Evolutionary conservation across 1,284 basidiomycete species (phyloP).

Genomic region (Mixia osmundae): DNA sequence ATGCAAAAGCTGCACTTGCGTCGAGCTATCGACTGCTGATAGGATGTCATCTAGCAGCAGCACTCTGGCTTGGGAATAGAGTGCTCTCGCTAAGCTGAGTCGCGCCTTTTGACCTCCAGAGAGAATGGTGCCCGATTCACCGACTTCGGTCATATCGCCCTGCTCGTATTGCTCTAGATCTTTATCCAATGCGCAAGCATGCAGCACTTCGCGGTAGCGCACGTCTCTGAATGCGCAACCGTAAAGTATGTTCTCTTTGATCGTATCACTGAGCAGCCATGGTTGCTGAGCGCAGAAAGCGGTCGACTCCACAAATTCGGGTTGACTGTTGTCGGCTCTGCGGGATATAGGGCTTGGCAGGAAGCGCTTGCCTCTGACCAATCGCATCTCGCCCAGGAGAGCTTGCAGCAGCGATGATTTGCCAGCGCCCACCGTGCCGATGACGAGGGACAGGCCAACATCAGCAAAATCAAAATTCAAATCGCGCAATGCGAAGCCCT

Average conservation of each 20-base stretch:
- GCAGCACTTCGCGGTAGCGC: constrained; percentile 51
- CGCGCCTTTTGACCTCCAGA: constrained; percentile 45
- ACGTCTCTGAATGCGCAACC: constrained; percentile 51
- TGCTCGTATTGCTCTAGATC: constrained; percentile 79
- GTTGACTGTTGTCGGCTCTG: constrained; percentile 23
- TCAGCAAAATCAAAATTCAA: constrained; percentile 42
- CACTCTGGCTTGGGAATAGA: constrained; percentile 23
- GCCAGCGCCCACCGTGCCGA: constrained; percentile 53
- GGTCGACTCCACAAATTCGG: constrained; percentile 43
- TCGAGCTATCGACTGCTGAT: constrained; percentile 22
- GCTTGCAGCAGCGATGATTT: constrained; percentile 44
- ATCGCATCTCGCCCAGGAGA: constrained; percentile 34
- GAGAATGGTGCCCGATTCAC: constrained; percentile 33
- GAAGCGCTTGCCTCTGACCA: constrained; percentile 28
- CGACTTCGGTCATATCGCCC: constrained; percentile 59
- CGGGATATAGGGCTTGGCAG: constrained; percentile 29
- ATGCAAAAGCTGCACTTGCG: constrained; percentile 37
- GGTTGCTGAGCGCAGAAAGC: constrained; percentile 66
- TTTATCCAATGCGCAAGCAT: constrained; percentile 46
- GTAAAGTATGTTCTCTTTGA: constrained; percentile 68
- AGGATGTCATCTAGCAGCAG: constrained; percentile 25
- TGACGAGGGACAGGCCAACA: constrained; percentile 37
- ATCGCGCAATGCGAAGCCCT: constrained; percentile 25
- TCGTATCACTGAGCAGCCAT: constrained; percentile 54
- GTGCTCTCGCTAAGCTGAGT: constrained; percentile 21